These are phyloP conservation scores for Canna indica DNA, from an alignment of 176 grass and related monocot species.

Conservation along the genomic window DNA sequence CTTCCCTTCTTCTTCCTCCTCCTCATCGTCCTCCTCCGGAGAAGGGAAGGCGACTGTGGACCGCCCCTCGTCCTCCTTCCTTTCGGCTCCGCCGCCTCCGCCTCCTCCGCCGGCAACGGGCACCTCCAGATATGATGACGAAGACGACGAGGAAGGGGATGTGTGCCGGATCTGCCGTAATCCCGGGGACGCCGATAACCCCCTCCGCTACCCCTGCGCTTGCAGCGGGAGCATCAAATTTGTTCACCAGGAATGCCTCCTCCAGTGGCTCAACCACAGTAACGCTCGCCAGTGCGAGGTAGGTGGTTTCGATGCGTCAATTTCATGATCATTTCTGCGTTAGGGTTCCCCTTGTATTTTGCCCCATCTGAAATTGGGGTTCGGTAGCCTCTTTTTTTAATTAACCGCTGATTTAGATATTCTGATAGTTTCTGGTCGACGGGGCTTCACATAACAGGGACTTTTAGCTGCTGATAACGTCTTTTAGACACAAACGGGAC, in stretches of 20 bases:
- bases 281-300: constrained; percentile 99
- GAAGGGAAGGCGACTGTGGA: not conserved
- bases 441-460: too few relatives aligned
- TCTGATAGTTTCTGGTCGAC: not conserved
- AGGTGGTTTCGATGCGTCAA: not conserved
- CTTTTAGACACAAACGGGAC: too few relatives aligned
- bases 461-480: too few relatives aligned
- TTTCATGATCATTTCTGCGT: not conserved
- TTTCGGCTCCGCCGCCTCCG: constrained; percentile 12
- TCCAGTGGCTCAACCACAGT: constrained; percentile 98
- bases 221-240: constrained; percentile 99
- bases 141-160: constrained; percentile 54
- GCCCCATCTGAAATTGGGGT: not conserved
- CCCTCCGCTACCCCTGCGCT: constrained; percentile 89
- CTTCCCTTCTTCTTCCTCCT: not conserved
- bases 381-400: not conserved
- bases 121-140: constrained; percentile 26
- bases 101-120: constrained; percentile 10
- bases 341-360: constrained; percentile 13
- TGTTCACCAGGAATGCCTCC: constrained; percentile 99
- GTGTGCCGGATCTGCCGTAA: constrained; percentile 99
- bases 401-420: not conserved
- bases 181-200: constrained; percentile 72
- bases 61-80: constrained; percentile 20
- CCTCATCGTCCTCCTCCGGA: not conserved